phyloP scores from a whole-genome alignment of 2,329 filamentous ascomycete genomes.

The Penicillium sp. region DNA sequence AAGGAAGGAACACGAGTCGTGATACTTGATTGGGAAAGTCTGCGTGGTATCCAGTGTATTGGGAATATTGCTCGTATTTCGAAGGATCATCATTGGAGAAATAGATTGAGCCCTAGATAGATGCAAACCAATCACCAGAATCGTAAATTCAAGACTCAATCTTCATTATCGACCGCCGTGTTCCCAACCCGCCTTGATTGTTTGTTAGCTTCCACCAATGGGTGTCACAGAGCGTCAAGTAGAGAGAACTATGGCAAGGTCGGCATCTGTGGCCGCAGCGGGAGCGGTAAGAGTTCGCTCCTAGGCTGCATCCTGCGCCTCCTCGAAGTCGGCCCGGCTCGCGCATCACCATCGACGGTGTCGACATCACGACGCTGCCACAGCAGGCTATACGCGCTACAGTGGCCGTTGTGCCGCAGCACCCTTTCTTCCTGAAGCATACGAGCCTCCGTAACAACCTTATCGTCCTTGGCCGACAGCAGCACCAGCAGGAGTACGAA shows the following conservation, averaged over 20 bases:
- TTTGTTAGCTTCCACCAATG: no score
- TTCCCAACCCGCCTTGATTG: no score
- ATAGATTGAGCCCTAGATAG: no score
- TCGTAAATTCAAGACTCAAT: no score
- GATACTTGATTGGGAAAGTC: no score
- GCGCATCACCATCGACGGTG: neutral
- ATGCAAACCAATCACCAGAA: no score
- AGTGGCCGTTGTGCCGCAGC: neutral
- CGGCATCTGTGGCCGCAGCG: neutral
- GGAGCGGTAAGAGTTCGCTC: neutral
- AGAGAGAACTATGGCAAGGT: neutral
- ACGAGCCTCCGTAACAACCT: neutral
- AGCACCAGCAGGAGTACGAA: neutral
- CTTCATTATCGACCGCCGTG: no score
- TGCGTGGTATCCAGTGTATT: no score
- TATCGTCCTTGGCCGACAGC: neutral
- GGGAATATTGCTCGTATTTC: no score
- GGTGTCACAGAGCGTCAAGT: no score
- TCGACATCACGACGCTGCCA: neutral
- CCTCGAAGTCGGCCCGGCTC: neutral
- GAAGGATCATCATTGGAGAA: no score
- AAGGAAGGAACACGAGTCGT: no score
- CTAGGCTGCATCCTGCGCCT: neutral
- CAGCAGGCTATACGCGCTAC: neutral
- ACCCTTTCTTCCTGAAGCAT: neutral